Base-by-base conservation (phyloP, 768 basidiomycete species). In the Tylopilus vinaceipallidus region DNA sequence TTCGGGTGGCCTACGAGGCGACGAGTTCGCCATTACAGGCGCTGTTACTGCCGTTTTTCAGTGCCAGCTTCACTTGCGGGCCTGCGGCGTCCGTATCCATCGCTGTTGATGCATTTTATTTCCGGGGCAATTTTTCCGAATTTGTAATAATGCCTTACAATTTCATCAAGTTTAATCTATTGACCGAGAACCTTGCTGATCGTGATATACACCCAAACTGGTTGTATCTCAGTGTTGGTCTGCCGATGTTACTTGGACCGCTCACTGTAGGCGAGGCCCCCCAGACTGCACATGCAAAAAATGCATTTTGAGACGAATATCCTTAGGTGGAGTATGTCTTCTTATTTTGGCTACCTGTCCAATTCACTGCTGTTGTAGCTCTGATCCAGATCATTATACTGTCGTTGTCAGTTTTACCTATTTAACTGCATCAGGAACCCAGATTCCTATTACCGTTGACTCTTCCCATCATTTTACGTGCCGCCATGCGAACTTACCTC, bases 201-300 rank as follows among this genome's bases (percentile, higher is more conserved):
- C 73, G 73, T 41, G 73, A 73, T 9, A 46, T 73, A 14, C 73
- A 74, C 54, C 73, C 73, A 1, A 61, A 61, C 19, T 73, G 72
- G 73, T 60, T 74, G 6, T 73, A 73, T 49, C 41, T 68, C 27
- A 59, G 63, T 19, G 67, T 74, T 26, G 74, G 74, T 52, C 49
- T 74, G 10, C 72, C 73, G 16, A 65, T 74, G 64, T 50, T 74
- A 11, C 56, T 73, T 4, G 69, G 72, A 14, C 72, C 72, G 4
- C 47, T 65, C 12, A 14, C 71, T n/a, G 43, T 64, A 9, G 36
- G 17, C 49, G 32, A 47, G 30, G n/a, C 45, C 43, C 20, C 29
- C 40, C 11, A 8, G 16, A 33, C 44, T 12, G 19, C 46, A 39
- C 22, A 14, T 30, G 11, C 54, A 45, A 13, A 52, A 48, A 43